phyloP scores from a whole-genome alignment of 768 basidiomycete species.

The Kwoniella pini region DNA sequence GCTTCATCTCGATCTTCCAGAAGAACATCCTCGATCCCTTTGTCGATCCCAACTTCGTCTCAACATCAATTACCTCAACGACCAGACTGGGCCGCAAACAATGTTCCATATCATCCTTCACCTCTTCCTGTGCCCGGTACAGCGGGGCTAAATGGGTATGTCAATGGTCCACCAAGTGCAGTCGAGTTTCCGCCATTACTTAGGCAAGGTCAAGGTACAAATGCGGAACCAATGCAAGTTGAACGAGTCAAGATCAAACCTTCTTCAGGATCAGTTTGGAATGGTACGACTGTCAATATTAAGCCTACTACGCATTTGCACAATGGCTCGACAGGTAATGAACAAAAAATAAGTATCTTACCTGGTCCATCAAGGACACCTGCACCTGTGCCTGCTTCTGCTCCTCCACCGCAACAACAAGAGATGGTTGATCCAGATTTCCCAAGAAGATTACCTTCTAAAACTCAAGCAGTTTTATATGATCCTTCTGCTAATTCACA shows the following conservation, averaged over 20 bases:
- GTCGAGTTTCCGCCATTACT: slow-evolving; percentile 42
- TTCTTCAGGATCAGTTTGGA: slow-evolving; percentile 32
- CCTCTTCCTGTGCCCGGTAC: slow-evolving; percentile 22
- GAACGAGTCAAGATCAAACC: slow-evolving; percentile 29
- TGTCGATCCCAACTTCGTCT: slow-evolving; percentile 25
- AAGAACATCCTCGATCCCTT: slow-evolving; percentile 27
- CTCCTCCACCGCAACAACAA: background rate
- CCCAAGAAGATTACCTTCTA: slow-evolving; percentile 19
- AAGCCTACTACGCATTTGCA: background rate
- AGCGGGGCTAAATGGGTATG: background rate
- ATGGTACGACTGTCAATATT: slow-evolving; percentile 21
- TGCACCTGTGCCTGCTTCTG: background rate
- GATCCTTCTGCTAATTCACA: slow-evolving; percentile 25
- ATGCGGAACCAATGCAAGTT: slow-evolving; percentile 42
- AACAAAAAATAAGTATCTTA: slow-evolving; percentile 16
- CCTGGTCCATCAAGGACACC: slow-evolving; percentile 13
- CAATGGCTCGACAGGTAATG: background rate
- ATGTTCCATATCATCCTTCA: slow-evolving; percentile 45
- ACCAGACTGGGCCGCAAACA: slow-evolving; percentile 48
- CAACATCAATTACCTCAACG: slow-evolving; percentile 44
- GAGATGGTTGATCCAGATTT: slow-evolving; percentile 31
- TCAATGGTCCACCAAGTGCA: slow-evolving; percentile 6
- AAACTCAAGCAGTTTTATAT: slow-evolving; percentile 27
- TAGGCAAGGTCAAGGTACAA: slow-evolving; percentile 26
- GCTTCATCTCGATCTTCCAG: slow-evolving; percentile 44